These are phyloP conservation scores for Clitocybe nebularis DNA, from an alignment of 1,284 basidiomycete species.

Conservation along the genomic window DNA sequence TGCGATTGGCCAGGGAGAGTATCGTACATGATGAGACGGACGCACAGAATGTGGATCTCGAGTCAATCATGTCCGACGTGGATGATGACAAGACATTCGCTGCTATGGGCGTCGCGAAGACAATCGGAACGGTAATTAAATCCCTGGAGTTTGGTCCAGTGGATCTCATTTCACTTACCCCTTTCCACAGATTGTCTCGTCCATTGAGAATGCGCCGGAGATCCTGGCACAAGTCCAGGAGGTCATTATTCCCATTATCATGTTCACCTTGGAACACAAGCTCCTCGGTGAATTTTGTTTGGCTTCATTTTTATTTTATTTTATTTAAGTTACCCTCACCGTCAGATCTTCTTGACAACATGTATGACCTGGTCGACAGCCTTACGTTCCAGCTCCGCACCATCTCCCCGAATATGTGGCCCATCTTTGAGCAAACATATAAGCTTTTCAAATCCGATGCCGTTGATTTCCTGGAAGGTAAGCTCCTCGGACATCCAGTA, in stretches of 20 bases:
- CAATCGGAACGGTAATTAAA: constrained; percentile 65
- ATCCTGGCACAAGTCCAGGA: constrained; percentile 81
- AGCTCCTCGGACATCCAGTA: constrained; percentile 13
- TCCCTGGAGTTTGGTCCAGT: neutral
- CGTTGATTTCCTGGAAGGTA: constrained; percentile 82
- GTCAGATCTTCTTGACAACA: constrained; percentile 82
- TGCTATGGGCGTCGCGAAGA: constrained; percentile 83
- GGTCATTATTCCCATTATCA: constrained; percentile 76
- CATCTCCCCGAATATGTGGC: constrained; percentile 84
- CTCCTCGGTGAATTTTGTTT: constrained; percentile 46
- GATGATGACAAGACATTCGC: constrained; percentile 83
- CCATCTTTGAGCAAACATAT: constrained; percentile 81
- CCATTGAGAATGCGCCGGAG: constrained; percentile 72
- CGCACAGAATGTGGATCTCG: constrained; percentile 41
- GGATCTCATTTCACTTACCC: constrained; percentile 1
- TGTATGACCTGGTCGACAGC: constrained; percentile 84
- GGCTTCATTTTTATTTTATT: neutral
- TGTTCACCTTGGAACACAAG: constrained; percentile 74
- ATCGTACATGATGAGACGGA: constrained; percentile 51
- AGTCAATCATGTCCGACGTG: constrained; percentile 47
- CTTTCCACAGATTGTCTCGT: constrained; percentile 53
- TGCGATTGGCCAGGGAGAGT: constrained; percentile 71
- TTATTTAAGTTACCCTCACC: neutral
- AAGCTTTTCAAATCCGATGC: constrained; percentile 82
- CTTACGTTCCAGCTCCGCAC: constrained; percentile 80